Conservation (phyloP, 2,329 filamentous ascomycete genomes). For the Chaetoscypha palmicola region DNA sequence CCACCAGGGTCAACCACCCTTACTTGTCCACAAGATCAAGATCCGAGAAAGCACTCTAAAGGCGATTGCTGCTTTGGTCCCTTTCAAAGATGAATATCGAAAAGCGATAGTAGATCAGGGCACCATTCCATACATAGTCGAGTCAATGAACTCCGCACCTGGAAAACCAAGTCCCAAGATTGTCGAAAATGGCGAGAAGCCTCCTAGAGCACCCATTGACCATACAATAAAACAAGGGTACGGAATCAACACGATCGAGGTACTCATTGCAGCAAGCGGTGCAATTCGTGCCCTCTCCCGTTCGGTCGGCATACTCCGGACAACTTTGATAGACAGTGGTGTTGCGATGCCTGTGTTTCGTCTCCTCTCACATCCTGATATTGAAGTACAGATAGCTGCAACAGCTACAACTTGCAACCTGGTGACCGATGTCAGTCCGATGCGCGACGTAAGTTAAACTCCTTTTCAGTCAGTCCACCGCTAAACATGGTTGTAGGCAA, state of each 20-base stretch:
- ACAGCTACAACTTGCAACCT: conserved; percentile 81
- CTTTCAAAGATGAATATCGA: conserved; percentile 75
- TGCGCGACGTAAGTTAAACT: conserved; percentile 63
- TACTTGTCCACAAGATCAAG: conserved; percentile 61
- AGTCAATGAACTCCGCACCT: conserved; percentile 65
- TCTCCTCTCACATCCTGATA: conserved; percentile 66
- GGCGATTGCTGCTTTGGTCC: conserved; percentile 73
- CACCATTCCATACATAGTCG: conserved; percentile 73
- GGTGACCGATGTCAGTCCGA: conserved; percentile 81
- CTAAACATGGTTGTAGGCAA: no score
- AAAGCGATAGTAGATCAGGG: conserved; percentile 77
- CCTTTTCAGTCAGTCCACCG: no score
- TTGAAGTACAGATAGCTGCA: conserved; percentile 78
- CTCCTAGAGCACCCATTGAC: conserved; percentile 17
- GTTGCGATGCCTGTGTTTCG: conserved; percentile 71
- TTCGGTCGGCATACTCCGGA: conserved; percentile 77
- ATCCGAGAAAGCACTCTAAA: conserved; percentile 70
- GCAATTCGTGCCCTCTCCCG: conserved; percentile 74
- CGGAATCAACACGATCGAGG: conserved; percentile 66
- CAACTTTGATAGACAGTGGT: conserved; percentile 78
- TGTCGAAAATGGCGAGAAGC: conserved; percentile 33
- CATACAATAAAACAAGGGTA: conserved; percentile 38
- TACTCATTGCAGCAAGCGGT: conserved; percentile 80
- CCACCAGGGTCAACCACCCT: conserved; percentile 51
- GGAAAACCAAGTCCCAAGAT: conserved; percentile 38